These are phyloP conservation scores for Ensete ventricosum DNA, from an alignment of 176 grass and related monocot genomes.

Conservation along the genomic window DNA sequence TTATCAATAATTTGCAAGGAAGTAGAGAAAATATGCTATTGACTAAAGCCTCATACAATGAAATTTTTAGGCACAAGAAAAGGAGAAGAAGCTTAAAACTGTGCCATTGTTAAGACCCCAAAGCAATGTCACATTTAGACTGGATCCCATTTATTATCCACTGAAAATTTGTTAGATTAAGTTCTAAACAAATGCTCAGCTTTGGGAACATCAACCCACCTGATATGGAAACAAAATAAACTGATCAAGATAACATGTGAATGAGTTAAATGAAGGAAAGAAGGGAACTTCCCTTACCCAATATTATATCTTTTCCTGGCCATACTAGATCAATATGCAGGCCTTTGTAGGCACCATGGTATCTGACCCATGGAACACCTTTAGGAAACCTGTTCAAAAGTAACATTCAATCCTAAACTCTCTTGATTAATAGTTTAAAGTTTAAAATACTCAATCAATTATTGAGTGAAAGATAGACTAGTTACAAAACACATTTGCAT, in stretches of 20 bases:
- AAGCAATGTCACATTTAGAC: too few relatives aligned
- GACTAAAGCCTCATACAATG: too few relatives aligned
- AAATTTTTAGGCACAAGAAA: too few relatives aligned
- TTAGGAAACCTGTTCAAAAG: conserved; percentile 55
- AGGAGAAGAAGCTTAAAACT: too few relatives aligned
- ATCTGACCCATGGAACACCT: conserved; percentile 80
- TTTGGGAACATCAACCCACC: too few relatives aligned
- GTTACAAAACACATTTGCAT: not conserved
- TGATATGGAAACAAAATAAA: not conserved
- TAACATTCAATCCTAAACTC: not conserved
- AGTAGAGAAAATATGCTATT: too few relatives aligned
- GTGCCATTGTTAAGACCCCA: too few relatives aligned
- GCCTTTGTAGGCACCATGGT: conserved; percentile 54
- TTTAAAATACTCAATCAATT: not conserved
- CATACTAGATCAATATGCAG: conserved; percentile 56
- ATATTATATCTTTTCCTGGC: conserved; percentile 67
- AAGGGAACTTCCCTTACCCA: conserved; percentile 33
- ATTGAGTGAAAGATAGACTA: not conserved
- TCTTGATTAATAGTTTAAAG: not conserved
- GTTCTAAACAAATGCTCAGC: too few relatives aligned
- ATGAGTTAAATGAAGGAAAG: not conserved
- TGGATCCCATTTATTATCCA: too few relatives aligned
- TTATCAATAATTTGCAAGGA: too few relatives aligned
- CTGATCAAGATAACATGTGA: not conserved
- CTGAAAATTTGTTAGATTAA: too few relatives aligned